Evolutionary conservation across 1,139 yeast species (phyloP).

Genomic region (Suhomyces bolitotheri): DNA sequence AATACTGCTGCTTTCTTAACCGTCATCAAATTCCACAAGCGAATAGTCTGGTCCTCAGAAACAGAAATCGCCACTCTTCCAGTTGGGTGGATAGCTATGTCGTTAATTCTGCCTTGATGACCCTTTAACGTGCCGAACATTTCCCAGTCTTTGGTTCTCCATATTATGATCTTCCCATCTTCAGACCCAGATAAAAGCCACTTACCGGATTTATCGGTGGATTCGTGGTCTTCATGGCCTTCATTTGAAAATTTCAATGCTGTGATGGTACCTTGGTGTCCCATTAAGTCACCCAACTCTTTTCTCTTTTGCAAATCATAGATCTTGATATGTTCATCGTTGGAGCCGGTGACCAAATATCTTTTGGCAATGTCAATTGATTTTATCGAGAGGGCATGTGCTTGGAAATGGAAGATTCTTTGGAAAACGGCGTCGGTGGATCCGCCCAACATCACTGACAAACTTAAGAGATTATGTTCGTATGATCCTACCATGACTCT

Average conservation of each 20-base stretch:
- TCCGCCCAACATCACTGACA: constrained; percentile 61
- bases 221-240: constrained; percentile 20
- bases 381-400: constrained; percentile 86
- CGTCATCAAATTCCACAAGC: constrained; percentile 96
- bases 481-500: constrained; percentile 92
- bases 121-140: constrained; percentile 85
- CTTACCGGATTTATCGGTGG: constrained; percentile 54
- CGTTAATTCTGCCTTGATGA: constrained; percentile 75
- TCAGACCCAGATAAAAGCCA: constrained; percentile 92
- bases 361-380: constrained; percentile 81
- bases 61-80: constrained; percentile 90
- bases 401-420: constrained; percentile 93
- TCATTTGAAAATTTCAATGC: constrained; percentile 68
- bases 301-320: constrained; percentile 93
- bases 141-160: constrained; percentile 99
- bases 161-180: constrained; percentile 84
- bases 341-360: constrained; percentile 90
- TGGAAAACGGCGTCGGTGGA: constrained; percentile 63
- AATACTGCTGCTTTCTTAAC: constrained; percentile 90
- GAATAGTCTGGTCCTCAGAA: constrained; percentile 76
- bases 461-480: constrained; percentile 87
- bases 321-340: constrained; percentile 92
- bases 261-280: constrained; percentile 89
- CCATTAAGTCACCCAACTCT: constrained; percentile 86
- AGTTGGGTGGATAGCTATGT: constrained; percentile 86